Base-by-base conservation (phyloP, 495 filamentous ascomycete genomes). In the Diplogelasinospora grovesii region DNA sequence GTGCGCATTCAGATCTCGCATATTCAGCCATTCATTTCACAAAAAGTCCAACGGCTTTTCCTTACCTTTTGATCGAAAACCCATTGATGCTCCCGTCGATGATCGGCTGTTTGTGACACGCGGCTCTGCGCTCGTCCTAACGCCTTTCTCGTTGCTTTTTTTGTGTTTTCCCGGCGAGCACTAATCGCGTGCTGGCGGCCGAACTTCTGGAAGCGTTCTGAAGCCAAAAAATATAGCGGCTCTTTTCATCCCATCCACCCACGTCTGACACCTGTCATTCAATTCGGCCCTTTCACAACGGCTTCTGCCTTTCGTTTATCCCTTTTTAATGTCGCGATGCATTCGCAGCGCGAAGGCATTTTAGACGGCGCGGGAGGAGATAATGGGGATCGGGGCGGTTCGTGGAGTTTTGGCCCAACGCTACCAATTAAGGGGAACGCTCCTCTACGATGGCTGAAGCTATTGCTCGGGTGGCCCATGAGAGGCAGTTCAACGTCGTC, bases 381-480 rank as follows among this genome's bases (percentile, higher is more conserved):
- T 6, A 26, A 18, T 22, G 44, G 14, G 15, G 15, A 16, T 25
- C 36, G 19, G 8, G 14, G 4, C 14, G 22, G 22, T 21, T 16
- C n/a, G n/a, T n/a, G 32, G 28, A 15, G 9, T 15, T 10, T 26
- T 36, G 30, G 25, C 10, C 9, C 30, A 5, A 22, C 36, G n/a
- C 24, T 53, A 18, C 41, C 48, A 20, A 41, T 43, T 20, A 56
- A 48, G 43, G 45, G 48, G 21, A 22, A 38, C 41, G 13, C 39
- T n/a, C n/a, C n/a, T 6, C 18, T 41, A n/a, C 39, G 39, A 6
- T 41, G 39, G 39, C 25, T 41, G 15, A 24, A 10, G 8, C 19
- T n/a, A 11, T 28, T 38, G 5, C 27, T 58, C 26, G 48, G 55
- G 5, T 38, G 45, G 48, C 56, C 56, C 8, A 28, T 24, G 32